Conservation (phyloP, 2,329 filamentous ascomycete genomes). For the Claviceps arundinis region DNA sequence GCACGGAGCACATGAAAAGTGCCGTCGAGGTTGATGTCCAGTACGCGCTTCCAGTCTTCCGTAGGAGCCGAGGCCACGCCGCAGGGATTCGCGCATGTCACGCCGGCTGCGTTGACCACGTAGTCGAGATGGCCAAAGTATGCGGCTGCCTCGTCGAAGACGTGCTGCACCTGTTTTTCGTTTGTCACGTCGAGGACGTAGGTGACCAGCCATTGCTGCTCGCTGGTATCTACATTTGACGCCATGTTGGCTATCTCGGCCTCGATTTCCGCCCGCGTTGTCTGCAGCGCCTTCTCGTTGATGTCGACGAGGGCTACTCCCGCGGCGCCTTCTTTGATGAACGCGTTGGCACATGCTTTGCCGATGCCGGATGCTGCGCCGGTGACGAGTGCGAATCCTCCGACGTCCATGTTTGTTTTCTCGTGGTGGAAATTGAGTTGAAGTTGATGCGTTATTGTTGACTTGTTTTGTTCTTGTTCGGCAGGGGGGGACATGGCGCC, state of each 20-base stretch:
- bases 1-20: conserved; percentile 29
- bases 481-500: too few relatives aligned
- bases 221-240: too few relatives aligned
- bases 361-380: conserved; percentile 20
- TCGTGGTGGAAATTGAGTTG: too few relatives aligned
- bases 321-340: conserved; percentile 15
- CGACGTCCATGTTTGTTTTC: conserved; percentile 12
- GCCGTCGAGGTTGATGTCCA: conserved; percentile 29
- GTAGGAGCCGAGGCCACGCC: conserved; percentile 23
- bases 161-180: conserved; percentile 11
- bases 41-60: conserved; percentile 24
- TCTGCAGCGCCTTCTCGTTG: conserved; percentile 8
- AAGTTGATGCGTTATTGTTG: too few relatives aligned
- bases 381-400: conserved; percentile 19
- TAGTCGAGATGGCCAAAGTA: conserved; percentile 26
- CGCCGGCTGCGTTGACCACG: conserved; percentile 27
- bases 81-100: conserved; percentile 21
- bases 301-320: conserved; percentile 17
- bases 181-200: conserved; percentile 16
- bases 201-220: background rate
- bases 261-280: conserved; percentile 12
- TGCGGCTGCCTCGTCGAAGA: conserved; percentile 14
- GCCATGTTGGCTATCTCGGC: background rate
- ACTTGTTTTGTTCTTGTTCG: too few relatives aligned
- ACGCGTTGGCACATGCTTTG: conserved; percentile 16